Evolutionary conservation across 192 early-diverging fungal species (phyloP).

Genomic region (Coemansia guatemalensis): DNA sequence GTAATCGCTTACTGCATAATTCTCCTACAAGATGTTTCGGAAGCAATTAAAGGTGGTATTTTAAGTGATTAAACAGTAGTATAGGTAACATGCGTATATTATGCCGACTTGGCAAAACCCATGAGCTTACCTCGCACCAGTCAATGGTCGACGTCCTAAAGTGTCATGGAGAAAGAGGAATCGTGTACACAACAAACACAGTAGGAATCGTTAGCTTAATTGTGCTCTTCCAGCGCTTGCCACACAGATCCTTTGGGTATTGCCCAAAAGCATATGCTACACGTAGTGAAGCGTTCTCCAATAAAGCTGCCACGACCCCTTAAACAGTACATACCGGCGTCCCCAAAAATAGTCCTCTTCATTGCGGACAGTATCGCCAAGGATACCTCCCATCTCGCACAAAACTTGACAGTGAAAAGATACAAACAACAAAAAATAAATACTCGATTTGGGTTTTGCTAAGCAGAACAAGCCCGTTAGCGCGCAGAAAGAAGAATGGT

Average conservation of each 20-base stretch:
- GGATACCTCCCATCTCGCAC: background rate
- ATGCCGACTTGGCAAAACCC: background rate
- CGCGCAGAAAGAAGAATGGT: no score
- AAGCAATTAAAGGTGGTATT: background rate
- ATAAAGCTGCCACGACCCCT: background rate
- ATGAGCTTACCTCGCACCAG: constrained; percentile 69
- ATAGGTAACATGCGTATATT: background rate
- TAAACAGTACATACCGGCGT: background rate
- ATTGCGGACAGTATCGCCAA: background rate
- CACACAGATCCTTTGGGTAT: background rate
- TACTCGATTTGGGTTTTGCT: no score
- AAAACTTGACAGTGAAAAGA: background rate
- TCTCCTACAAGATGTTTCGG: constrained; percentile 49
- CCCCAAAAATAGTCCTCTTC: background rate
- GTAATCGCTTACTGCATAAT: constrained; percentile 64
- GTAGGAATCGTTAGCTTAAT: background rate
- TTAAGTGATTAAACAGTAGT: background rate
- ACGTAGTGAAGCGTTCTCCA: background rate
- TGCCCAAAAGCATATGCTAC: background rate
- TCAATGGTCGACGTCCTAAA: constrained; percentile 64
- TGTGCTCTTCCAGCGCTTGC: background rate
- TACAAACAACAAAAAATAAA: no score
- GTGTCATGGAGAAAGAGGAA: background rate
- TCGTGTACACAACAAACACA: background rate
- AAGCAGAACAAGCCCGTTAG: no score